Evolutionary conservation across 2,329 filamentous ascomycete genomes (phyloP), one percentile per base, ranked within the genome.

Genomic region (Kalmusia sp.): DNA sequence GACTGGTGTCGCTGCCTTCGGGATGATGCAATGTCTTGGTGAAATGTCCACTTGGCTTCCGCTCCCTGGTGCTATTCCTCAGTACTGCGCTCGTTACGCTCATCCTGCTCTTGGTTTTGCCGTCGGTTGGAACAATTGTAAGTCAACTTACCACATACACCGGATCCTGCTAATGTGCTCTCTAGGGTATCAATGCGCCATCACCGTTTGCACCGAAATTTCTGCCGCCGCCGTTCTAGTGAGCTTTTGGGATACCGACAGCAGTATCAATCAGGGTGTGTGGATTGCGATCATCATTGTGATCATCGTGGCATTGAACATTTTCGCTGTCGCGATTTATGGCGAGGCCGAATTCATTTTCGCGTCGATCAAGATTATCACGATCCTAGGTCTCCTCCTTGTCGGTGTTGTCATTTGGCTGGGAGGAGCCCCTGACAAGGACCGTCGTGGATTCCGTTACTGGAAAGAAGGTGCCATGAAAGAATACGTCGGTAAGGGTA

Each of bases 401-500:
- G 49, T 57, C 19, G 65, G 64, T 41, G 50, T 73, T 7, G 61
- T 73, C 52, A 69, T 74, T 50, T 68, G 69, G 62, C 67, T 74
- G n/a, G 71, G 71, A 40, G 71, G 71, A 43, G 70, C 60, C 17
- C 70, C 70, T 8, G 65, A 70, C 44, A 59, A 70, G 27, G 70
- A 73, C 44, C 64, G 46, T 22, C 59, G 67, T 30, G 88, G 88
- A 2, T 91, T 91, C 70, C 73, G 79, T 33, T 90, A 89, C 72
- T 92, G 89, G 89, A 82, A 78, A 48, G 72, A 86, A 27, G 88
- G 87, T 1, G 85, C 87, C 0, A 71, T 74, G 69, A 74, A 70
- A 39, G 66, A 71, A 39, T 73, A 73, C 48, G 61, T 72, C 34
- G 88, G 89, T 61, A 76, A 75, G 0, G 85, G 84, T 1, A 58